Evolutionary conservation across 1,284 basidiomycete species (phyloP).

Genomic region (Ganoderma leucocontextum): DNA sequence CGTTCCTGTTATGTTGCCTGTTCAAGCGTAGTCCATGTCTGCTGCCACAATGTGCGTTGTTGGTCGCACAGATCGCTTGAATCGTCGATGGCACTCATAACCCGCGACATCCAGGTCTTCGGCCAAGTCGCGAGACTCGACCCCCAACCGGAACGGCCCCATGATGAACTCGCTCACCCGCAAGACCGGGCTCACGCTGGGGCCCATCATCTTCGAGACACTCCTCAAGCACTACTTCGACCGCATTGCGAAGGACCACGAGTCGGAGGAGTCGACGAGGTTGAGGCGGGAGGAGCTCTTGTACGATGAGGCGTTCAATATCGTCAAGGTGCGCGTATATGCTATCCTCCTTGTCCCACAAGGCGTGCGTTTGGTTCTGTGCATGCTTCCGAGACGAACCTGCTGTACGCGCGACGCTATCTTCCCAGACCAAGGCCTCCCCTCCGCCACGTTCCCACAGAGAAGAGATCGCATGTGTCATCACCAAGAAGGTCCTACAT

Average conservation of each 20-base stretch:
- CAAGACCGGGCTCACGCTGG: conserved; percentile 69
- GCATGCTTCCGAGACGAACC: background rate
- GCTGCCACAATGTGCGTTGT: background rate
- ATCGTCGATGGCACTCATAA: background rate
- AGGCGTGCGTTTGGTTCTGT: background rate
- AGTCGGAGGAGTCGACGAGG: conserved; percentile 46
- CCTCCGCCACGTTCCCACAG: background rate
- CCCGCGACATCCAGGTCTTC: background rate
- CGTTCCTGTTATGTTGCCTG: background rate
- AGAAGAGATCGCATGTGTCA: background rate
- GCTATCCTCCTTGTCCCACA: background rate
- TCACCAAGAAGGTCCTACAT: background rate
- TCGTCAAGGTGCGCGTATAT: conserved; percentile 70
- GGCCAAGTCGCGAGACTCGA: background rate
- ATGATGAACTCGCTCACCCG: conserved; percentile 63
- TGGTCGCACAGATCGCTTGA: background rate
- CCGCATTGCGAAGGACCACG: conserved; percentile 56
- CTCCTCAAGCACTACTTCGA: conserved; percentile 87
- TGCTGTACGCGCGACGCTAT: background rate
- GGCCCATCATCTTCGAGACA: conserved; percentile 81
- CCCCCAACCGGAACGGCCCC: conserved; percentile 5
- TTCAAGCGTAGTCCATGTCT: conserved; percentile 1
- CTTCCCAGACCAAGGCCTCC: background rate
- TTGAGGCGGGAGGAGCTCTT: conserved; percentile 80
- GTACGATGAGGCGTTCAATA: conserved; percentile 84